Base-by-base conservation (phyloP, 768 basidiomycete species). In the Cystobasidium onofrii region DNA sequence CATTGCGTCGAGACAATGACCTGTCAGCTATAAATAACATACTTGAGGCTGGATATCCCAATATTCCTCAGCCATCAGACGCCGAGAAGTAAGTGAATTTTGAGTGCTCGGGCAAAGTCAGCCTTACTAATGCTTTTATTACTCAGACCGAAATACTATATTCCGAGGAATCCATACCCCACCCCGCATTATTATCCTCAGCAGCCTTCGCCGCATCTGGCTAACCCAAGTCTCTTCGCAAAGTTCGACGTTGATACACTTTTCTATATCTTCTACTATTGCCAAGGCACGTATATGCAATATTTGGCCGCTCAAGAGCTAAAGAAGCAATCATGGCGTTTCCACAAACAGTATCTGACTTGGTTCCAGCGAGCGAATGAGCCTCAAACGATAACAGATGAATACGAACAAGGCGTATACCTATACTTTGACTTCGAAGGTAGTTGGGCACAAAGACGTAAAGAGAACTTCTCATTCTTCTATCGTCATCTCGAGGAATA, bases 341-440 rank as follows among this genome's bases (percentile, higher is more conserved):
- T 98, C 85, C 96, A 99, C 81, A 91, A 97, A 75, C 97, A 98
- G 83, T 99, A 97, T 81, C 84, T 99, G 75, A 99, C 96, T 34
- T 99, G 96, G 79, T 99, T 99, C 87, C 96, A 98, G 81, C 87
- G 96, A 43, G 92, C 96, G 79, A 93, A 92, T 27, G 94, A 98
- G 79, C 96, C 96, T 10, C 92, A 95, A 79, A 93, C 93, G 0
- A 97, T 99, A 81, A 99, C 96, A 65, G 95, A 98, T 78, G 95
- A 98, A 81, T 99, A 97, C 81, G 96, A 99, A 82, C 94, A 98
- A 83, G 96, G 96, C 17, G 92, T 96, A 17, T 99, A 99, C 82
- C 90, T 96, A 39, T 99, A 99, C 85, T 97, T 98, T 81, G 67
- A 50, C 41, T 75, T 76, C 64, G 74, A 75, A 44, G 92, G 92